These are phyloP conservation scores for Saccharomyces hybrid DNA, from an alignment of 1,139 yeast genomes.

Conservation along the genomic window DNA sequence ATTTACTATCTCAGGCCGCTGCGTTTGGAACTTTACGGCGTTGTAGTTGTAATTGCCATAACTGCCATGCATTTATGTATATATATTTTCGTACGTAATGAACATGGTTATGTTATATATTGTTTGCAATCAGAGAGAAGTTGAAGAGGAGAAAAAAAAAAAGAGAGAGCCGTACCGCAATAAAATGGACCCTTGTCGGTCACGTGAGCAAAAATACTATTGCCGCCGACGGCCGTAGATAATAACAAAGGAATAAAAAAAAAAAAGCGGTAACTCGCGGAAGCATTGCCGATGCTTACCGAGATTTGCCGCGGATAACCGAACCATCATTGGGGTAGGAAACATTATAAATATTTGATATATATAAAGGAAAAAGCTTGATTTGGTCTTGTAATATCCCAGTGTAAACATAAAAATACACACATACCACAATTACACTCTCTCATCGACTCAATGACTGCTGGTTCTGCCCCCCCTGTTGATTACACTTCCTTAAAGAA, in stretches of 20 bases:
- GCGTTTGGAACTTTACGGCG: background rate
- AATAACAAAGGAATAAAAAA: background rate
- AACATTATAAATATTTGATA: background rate
- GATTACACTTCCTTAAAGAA: constrained; percentile 8
- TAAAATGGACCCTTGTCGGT: background rate
- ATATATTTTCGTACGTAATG: background rate
- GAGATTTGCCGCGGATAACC: background rate
- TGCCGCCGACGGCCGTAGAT: background rate
- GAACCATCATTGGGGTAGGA: background rate
- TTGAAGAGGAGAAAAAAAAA: background rate
- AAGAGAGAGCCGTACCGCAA: background rate
- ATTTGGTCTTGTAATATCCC: background rate
- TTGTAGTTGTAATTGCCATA: background rate
- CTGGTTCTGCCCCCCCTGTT: background rate
- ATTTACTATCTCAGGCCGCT: background rate
- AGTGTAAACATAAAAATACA: background rate
- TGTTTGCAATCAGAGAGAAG: background rate
- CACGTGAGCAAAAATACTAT: background rate
- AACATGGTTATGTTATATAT: background rate
- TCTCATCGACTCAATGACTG: background rate
- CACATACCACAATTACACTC: background rate
- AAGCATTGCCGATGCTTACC: background rate
- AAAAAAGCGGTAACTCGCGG: background rate
- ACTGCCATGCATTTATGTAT: background rate
- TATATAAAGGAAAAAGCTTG: background rate